Evolutionary conservation across 2,329 filamentous ascomycete species (phyloP).

Genomic region (Geoglossum cookeanum): DNA sequence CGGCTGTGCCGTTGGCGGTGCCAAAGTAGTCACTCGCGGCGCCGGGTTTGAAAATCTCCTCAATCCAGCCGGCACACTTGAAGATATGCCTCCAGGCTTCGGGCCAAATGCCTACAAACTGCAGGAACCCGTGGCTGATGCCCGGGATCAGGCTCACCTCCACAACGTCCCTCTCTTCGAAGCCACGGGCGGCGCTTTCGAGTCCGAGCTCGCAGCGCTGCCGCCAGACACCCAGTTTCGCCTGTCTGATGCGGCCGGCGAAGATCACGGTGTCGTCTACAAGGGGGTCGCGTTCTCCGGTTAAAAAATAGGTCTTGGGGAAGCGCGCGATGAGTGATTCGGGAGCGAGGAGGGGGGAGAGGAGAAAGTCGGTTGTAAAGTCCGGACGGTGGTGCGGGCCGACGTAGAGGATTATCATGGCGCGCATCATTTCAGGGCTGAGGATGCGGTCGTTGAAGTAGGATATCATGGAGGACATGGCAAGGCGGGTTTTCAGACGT

Average conservation of each 20-base stretch:
- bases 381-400: slow-evolving; percentile 85
- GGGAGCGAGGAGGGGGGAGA: slow-evolving; percentile 78
- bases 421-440: slow-evolving; percentile 94
- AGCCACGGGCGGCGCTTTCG: slow-evolving; percentile 27
- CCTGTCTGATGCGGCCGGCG: slow-evolving; percentile 67
- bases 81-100: slow-evolving; percentile 80
- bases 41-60: slow-evolving; percentile 45
- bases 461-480: slow-evolving; percentile 91
- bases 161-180: slow-evolving; percentile 54
- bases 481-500: slow-evolving; percentile 60
- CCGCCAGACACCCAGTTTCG: slow-evolving; percentile 40
- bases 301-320: slow-evolving; percentile 85
- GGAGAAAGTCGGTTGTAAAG: slow-evolving; percentile 75
- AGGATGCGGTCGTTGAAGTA: slow-evolving; percentile 94
- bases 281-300: slow-evolving; percentile 82
- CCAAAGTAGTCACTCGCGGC: background rate
- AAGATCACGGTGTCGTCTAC: slow-evolving; percentile 97
- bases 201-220: slow-evolving; percentile 37
- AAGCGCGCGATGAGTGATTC: slow-evolving; percentile 70
- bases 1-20: background rate
- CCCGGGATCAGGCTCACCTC: slow-evolving; percentile 76
- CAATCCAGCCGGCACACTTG: slow-evolving; percentile 62
- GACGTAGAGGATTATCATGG: slow-evolving; percentile 96
- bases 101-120: slow-evolving; percentile 75
- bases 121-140: slow-evolving; percentile 82